phyloP scores from a whole-genome alignment of 257 asterid species.

The Nicotiana tabacum region DNA sequence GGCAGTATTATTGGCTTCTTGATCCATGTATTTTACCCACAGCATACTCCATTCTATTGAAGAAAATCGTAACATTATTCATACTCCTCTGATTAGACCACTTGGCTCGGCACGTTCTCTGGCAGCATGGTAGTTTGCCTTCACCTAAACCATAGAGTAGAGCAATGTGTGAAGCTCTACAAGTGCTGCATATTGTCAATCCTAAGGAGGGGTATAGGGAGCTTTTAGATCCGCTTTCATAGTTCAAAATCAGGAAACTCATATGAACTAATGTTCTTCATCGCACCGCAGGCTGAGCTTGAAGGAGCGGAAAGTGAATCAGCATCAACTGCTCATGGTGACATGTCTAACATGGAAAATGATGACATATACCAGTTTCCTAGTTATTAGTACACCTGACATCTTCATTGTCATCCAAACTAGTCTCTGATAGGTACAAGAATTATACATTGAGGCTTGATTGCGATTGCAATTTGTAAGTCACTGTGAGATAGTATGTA shows the following conservation, averaged over 20 bases:
- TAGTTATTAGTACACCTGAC: slow-evolving; percentile 10
- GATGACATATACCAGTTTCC: slow-evolving; percentile 32
- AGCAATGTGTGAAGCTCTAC: background rate
- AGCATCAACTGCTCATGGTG: slow-evolving; percentile 20
- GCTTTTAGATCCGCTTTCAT: background rate
- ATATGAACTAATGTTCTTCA: background rate
- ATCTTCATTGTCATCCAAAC: background rate
- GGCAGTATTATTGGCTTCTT: background rate
- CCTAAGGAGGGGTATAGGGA: background rate
- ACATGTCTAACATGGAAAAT: slow-evolving; percentile 29
- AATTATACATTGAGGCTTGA: background rate
- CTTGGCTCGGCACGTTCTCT: background rate
- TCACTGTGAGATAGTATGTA: background rate
- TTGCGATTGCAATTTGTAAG: slow-evolving; percentile 1
- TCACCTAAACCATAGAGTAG: background rate
- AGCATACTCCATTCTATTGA: background rate
- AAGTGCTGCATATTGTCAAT: background rate
- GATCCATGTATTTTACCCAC: background rate
- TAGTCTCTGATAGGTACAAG: background rate
- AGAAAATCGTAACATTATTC: background rate
- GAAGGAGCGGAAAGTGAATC: slow-evolving; percentile 31
- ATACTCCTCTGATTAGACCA: background rate
- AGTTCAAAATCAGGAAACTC: background rate
- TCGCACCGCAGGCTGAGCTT: slow-evolving; percentile 58
- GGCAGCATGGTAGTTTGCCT: background rate